Evolutionary conservation across 805 yeast genomes (phyloP), one percentile per base, ranked within the genome.

Genomic region (Isabelozyma rhagii): DNA sequence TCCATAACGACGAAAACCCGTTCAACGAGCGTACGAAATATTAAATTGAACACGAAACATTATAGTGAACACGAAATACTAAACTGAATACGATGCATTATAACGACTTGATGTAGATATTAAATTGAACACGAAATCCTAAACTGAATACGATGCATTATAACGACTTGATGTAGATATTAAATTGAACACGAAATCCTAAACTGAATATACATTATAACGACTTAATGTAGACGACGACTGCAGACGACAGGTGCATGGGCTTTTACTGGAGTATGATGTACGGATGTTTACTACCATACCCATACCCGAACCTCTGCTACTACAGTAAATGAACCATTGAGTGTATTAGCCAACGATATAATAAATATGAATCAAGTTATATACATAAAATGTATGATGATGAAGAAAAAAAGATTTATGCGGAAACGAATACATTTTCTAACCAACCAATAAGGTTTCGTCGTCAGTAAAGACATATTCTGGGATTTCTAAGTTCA

Each of bases 401-500:
- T 31, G 31, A 15, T 44, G 43, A 25, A 25, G 18, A 43, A 36
- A 39, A 43, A 39, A 40, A 21, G 21, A 34, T 44, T 43, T 48
- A 31, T 47, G 46, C 44, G 45, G 36, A 31, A 5, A 31, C n/a
- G 10, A 18, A 40, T 49, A 43, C 25, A 47, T 15, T 63, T 21
- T 6, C 25, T 85, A 94, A 85, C 99, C 99, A 66, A 91, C 82
- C 62, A 94, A 74, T 69, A 88, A 86, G 57, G 89, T 90, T 68
- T 88, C 96, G 49, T 78, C 85, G 55, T 80, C 83, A 54, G 81
- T 64, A 69, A 94, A 88, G 61, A 84, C 89, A 72, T 94, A 94
- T 63, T 82, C 79, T 63, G 99, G 99, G 64, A 94, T 81, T 81
- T 94, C 99, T 80, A 94, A 84, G 82, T 94, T 94, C 75, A 90